Conservation (phyloP, 352 stramenopile genomes). For the Phytophthora multivora region DNA sequence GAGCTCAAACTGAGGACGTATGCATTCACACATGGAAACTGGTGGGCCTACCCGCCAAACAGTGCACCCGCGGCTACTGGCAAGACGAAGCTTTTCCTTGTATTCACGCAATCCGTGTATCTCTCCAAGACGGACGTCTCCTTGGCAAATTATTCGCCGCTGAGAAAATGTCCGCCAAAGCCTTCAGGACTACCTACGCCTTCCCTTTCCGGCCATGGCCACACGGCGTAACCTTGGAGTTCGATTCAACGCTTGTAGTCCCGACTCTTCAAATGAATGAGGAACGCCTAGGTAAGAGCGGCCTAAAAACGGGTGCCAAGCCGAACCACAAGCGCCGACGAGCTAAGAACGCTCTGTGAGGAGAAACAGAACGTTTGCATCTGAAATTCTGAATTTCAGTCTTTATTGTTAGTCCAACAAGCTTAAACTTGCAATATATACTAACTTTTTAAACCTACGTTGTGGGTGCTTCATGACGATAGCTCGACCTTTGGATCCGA, state of each 20-base stretch:
- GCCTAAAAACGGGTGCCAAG: conserved; percentile 4
- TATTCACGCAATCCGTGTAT: conserved; percentile 9
- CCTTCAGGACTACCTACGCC: conserved; percentile 4
- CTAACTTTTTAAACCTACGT: too few species aligned
- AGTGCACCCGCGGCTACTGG: conserved; percentile 13
- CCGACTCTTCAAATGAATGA: too few species aligned
- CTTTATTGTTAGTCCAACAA: too few species aligned
- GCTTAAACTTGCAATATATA: too few species aligned
- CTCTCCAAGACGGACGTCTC: not conserved
- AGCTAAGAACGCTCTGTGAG: not conserved
- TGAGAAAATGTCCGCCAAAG: not conserved
- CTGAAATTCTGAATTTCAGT: too few species aligned
- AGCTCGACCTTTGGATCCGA: too few species aligned
- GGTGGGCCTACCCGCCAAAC: not conserved
- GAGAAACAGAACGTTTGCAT: too few species aligned
- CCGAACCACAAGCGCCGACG: conserved; percentile 7
- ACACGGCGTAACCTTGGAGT: too few species aligned
- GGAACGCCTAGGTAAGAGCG: conserved; percentile 1
- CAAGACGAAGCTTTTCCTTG: conserved; percentile 14
- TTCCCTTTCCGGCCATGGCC: conserved; percentile 8
- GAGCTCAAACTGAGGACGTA: not conserved
- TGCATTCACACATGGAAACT: conserved; percentile 6
- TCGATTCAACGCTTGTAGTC: not conserved
- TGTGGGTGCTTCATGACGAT: too few species aligned
- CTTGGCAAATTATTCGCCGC: conserved; percentile 5